A percentile compares a stretch with the other conserved stretches of the same genome.
phyloP scores from a whole-genome alignment of 345 rosid species.

The Citrus hindsii region DNA sequence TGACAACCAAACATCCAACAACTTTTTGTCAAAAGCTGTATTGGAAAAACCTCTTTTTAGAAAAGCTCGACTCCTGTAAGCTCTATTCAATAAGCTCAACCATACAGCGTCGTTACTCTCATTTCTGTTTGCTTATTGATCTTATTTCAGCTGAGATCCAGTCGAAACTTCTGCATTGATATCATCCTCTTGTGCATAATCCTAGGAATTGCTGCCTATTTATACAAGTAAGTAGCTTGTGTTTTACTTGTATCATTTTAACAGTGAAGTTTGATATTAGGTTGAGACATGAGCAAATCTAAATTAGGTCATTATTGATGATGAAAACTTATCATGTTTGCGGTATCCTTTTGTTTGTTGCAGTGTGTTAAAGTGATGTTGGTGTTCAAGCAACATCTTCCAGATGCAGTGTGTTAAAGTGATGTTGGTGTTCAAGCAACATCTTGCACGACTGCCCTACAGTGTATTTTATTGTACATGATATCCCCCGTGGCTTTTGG shows the following conservation, averaged over 20 bases:
- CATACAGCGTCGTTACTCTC: neutral
- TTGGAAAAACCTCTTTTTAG: no score
- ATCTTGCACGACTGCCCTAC: neutral
- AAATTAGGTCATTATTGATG: neutral
- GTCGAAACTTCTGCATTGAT: conserved; percentile 92
- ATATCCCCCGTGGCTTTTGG: neutral
- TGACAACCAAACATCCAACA: no score
- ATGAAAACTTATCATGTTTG: neutral
- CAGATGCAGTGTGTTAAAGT: conserved; percentile 40
- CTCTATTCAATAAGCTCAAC: no score
- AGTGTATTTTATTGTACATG: neutral
- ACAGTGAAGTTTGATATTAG: neutral
- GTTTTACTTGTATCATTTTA: neutral
- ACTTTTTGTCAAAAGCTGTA: no score
- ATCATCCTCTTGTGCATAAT: conserved; percentile 71
- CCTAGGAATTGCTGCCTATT: conserved; percentile 83
- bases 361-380: conserved; percentile 44
- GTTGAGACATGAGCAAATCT: neutral
- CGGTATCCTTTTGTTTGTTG: conserved; percentile 5
- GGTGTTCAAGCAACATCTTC: neutral
- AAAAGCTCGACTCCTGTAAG: no score
- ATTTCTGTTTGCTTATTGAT: neutral
- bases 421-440: conserved; percentile 1
- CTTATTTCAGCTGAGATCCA: conserved; percentile 63
- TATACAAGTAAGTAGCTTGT: conserved; percentile 66